Conservation (phyloP, 2,329 filamentous ascomycete species). For the Bipolaris gigantea region DNA sequence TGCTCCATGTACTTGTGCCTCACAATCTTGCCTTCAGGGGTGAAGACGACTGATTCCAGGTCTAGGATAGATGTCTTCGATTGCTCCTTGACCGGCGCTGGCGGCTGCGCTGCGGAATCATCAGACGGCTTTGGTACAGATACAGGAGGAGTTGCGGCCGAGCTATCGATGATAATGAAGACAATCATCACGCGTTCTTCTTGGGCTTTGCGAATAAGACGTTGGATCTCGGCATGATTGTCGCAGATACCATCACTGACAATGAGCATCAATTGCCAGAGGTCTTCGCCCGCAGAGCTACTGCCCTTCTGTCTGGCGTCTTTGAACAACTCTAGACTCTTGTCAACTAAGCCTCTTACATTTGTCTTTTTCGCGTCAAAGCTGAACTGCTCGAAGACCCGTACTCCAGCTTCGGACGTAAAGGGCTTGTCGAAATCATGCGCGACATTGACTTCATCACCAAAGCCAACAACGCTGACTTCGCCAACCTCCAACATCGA, state of each 20-base stretch:
- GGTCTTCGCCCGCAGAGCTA: constrained; percentile 60
- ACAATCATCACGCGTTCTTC: constrained; percentile 98
- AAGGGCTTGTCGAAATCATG: constrained; percentile 86
- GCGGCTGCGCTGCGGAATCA: constrained; percentile 9
- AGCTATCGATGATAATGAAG: constrained; percentile 89
- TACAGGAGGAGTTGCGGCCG: constrained; percentile 16
- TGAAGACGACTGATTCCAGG: constrained; percentile 83
- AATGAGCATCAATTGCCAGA: constrained; percentile 94
- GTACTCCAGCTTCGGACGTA: constrained; percentile 76
- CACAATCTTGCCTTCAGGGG: constrained; percentile 68
- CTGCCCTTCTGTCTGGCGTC: constrained; percentile 67
- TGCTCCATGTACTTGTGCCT: constrained; percentile 91
- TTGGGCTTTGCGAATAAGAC: constrained; percentile 81
- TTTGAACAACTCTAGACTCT: constrained; percentile 80
- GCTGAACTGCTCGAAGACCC: constrained; percentile 79
- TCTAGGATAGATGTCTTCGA: constrained; percentile 75
- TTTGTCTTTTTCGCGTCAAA: constrained; percentile 88
- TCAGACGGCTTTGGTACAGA: constrained; percentile 6
- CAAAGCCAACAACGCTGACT: constrained; percentile 89
- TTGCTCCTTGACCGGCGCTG: constrained; percentile 44
- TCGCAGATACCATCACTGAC: constrained; percentile 94
- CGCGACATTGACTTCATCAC: constrained; percentile 77
- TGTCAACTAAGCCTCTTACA: constrained; percentile 73
- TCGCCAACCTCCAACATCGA: constrained; percentile 94
- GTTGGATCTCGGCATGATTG: constrained; percentile 79